Evolutionary conservation across 2,329 filamentous ascomycete genomes (phyloP).

Genomic region (Pyricularia sp.): DNA sequence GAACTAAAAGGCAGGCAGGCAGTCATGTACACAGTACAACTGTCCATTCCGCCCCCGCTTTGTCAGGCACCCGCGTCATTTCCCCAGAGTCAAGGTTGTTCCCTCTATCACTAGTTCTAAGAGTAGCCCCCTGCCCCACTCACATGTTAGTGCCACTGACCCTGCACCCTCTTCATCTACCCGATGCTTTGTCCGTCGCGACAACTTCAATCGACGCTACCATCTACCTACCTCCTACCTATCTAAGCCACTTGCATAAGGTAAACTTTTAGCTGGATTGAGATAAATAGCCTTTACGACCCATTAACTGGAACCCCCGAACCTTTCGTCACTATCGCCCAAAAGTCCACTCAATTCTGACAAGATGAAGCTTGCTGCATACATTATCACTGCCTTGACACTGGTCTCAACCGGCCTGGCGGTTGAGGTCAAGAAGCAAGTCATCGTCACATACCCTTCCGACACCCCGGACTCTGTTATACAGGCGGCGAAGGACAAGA

Average conservation of each 20-base stretch:
- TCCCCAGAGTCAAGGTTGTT: not conserved
- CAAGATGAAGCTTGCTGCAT: constrained; percentile 49
- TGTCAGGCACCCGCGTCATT: not conserved
- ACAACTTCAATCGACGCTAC: not conserved
- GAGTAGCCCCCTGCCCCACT: not conserved
- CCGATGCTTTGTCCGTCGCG: not conserved
- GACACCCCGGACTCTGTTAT: constrained; percentile 56
- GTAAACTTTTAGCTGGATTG: not conserved
- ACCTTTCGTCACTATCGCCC: not conserved
- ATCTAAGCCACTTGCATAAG: not conserved
- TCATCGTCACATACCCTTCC: constrained; percentile 67
- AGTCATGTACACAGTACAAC: not conserved
- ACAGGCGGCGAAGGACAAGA: constrained; percentile 55
- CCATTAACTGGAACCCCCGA: not conserved
- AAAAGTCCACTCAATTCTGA: constrained; percentile 10
- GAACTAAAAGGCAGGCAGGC: not conserved
- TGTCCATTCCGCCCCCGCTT: not conserved
- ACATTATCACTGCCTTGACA: constrained; percentile 42
- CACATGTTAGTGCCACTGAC: not conserved
- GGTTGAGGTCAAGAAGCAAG: constrained; percentile 54
- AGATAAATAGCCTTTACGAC: not conserved
- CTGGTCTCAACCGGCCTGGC: constrained; percentile 45
- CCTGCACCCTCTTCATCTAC: not conserved
- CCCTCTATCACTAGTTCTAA: not conserved
- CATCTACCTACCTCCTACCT: not conserved